phyloP scores from a whole-genome alignment of 108 stramenopile genomes.

The Epipyxis sp. region DNA sequence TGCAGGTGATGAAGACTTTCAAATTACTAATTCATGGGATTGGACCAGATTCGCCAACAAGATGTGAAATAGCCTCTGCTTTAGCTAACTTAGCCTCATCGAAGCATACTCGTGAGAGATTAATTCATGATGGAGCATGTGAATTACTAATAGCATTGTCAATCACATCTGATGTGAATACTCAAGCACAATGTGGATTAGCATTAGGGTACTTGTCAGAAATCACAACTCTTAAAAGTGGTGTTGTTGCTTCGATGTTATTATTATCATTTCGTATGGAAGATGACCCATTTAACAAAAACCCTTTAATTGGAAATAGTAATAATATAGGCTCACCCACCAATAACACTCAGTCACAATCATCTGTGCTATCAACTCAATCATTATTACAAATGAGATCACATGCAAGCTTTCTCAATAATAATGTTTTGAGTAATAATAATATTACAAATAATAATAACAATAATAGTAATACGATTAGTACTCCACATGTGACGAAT shows the following conservation, averaged over 20 bases:
- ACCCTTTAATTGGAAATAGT: too few relatives aligned
- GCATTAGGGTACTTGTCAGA: constrained; percentile 24
- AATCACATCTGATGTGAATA: neutral
- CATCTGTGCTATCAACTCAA: too few relatives aligned
- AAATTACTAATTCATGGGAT: neutral
- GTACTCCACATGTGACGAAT: too few relatives aligned
- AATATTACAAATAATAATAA: too few relatives aligned
- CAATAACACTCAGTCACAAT: too few relatives aligned
- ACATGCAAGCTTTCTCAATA: too few relatives aligned
- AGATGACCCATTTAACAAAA: too few relatives aligned
- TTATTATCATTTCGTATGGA: constrained; percentile 8
- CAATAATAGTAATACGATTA: too few relatives aligned
- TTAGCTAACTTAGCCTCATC: neutral
- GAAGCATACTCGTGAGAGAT: constrained; percentile 1
- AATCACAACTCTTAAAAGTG: neutral
- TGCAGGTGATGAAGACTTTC: neutral
- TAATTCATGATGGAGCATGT: neutral
- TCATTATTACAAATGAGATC: too few relatives aligned
- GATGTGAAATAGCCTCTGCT: neutral
- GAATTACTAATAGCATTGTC: constrained; percentile 24
- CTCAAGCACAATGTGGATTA: constrained; percentile 5
- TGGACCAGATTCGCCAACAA: neutral
- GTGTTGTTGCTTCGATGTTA: constrained; percentile 23
- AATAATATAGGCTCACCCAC: too few relatives aligned
- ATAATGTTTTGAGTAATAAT: too few relatives aligned